Evolutionary conservation across 208 protist genomes (phyloP), one percentile per base, ranked within the genome.

Genomic region (Leptomonas pyrrhocoris): DNA sequence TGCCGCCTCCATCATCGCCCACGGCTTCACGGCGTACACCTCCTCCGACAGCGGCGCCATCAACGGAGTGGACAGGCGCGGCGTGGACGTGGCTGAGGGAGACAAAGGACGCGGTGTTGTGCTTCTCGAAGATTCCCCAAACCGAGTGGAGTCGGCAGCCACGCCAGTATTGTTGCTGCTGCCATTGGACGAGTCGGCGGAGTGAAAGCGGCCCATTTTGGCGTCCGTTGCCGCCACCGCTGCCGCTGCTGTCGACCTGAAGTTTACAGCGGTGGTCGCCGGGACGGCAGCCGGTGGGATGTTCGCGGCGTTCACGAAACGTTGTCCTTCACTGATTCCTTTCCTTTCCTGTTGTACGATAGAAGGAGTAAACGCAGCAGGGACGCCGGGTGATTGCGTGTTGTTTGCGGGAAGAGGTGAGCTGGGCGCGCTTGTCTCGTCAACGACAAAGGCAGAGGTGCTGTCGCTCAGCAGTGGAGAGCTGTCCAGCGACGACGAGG

Each of bases 41-140:
- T 65, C 46, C 46, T 53, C 60, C n/a, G 46, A 31, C 31, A 65
- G 31, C 46, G 46, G 60, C 43, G 13, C 60, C 31, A 43, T 55
- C 9, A 19, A 36, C 60, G 60, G 60, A 28, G 60, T 45, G 11
- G 43, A 23, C 6, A 42, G 4, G n/a, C 43, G 28, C 16, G 60
- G 60, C 19, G 46, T 65, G 28, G 60, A 65, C 5, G 60, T 27
- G 19, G 31, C 40, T 2, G 60, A 65, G 30, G 43, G 11, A 2
- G 60, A 53, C 3, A 9, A 38, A 9, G 40, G 60, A 8, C 18
- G 60, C 18, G 46, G 46, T 13, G 60, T 55, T 0, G 46, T 55
- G 43, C 18, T 55, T 2, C 28, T 30, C 15, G 43, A 65, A 18
- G 60, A 65, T 12, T 43, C 49, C 36, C 48, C 31, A 45, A 56